Conservation (phyloP, 257 asterid genomes). For the Cynanchum wilfordii region DNA sequence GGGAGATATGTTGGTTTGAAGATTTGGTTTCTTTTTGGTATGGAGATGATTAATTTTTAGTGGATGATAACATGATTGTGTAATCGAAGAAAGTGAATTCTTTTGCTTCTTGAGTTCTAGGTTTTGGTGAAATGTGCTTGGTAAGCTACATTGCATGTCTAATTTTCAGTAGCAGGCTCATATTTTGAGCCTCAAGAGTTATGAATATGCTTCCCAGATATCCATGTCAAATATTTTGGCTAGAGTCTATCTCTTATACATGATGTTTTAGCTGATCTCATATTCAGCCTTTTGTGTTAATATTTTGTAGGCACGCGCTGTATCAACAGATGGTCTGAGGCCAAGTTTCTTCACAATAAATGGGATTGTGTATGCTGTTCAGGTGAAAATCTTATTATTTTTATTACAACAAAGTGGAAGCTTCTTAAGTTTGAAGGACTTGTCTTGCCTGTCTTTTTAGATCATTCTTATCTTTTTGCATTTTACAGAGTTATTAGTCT, state of each 20-base stretch:
- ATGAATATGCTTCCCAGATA: background rate
- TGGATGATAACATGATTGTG: background rate
- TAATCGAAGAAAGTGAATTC: background rate
- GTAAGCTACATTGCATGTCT: background rate
- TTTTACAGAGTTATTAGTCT: background rate
- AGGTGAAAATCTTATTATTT: slow-evolving; percentile 44
- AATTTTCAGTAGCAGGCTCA: background rate
- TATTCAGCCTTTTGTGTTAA: background rate
- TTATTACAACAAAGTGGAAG: background rate
- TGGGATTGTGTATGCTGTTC: slow-evolving; percentile 71
- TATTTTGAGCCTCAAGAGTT: background rate
- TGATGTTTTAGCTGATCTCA: background rate
- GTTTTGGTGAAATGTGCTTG: background rate
- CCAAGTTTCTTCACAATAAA: slow-evolving; percentile 82
- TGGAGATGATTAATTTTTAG: background rate
- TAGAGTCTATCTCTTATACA: background rate
- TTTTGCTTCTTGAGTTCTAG: background rate
- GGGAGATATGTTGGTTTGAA: background rate
- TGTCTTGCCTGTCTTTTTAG: background rate
- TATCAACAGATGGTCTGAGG: slow-evolving; percentile 90
- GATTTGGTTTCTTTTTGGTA: background rate
- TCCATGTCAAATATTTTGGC: background rate
- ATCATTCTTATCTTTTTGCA: background rate
- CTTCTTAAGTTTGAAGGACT: background rate
- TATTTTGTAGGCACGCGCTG: slow-evolving; percentile 82